Evolutionary conservation across 306 rosid genomes (phyloP), one percentile per base, ranked within the genome.

Genomic region (Prinsepia uniflora): DNA sequence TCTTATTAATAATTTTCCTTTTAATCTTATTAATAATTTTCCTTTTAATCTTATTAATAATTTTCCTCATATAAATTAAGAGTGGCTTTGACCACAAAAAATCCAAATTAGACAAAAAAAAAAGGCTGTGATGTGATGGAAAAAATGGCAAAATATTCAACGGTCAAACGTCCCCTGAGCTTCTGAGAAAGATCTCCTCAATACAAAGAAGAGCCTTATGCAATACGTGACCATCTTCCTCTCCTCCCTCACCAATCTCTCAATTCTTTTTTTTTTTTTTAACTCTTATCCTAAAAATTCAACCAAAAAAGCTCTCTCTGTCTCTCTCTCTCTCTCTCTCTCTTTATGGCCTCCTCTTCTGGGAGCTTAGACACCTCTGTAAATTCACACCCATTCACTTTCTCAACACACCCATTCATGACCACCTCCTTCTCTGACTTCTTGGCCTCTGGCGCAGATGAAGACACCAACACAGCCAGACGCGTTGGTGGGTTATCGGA

Each of bases 401-500:
- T 88, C 81, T 50, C 92, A 8, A 71, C 94, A 5, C 82, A 89
- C 71, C 84, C 96, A 0, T 84, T 86, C 90, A 89, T 86, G 96
- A 81, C 86, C 70, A 61, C 87, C 42, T 94, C 94, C 47, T 94
- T 87, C 79, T 86, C 99, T 30, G 88, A 91, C 44, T 95, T 86
- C 14, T 76, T 91, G 13, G 65, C 86, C 73, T 82, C 90, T 41
- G 78, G 84, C 65, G 24, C 75, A 66, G 68, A 59, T n/a, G 63
- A 71, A 4, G 45, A 43, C 39, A 53, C 70, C 30, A 45, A 39
- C 62, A 13, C 68, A 20, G 41, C 15, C 48, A 19, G 52, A 22
- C 72, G 70, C 3, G 15, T 53, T 20, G 81, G 76, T 0, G 75
- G 87, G 43, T 39, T 87, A 19, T 85, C 85, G 12, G 96, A 88